Percentiles rank a stretch among this genome's conserved stretches.
phyloP scores from a whole-genome alignment of 202 grass and related monocot genomes.

The Dendrocalamus latiflorus region DNA sequence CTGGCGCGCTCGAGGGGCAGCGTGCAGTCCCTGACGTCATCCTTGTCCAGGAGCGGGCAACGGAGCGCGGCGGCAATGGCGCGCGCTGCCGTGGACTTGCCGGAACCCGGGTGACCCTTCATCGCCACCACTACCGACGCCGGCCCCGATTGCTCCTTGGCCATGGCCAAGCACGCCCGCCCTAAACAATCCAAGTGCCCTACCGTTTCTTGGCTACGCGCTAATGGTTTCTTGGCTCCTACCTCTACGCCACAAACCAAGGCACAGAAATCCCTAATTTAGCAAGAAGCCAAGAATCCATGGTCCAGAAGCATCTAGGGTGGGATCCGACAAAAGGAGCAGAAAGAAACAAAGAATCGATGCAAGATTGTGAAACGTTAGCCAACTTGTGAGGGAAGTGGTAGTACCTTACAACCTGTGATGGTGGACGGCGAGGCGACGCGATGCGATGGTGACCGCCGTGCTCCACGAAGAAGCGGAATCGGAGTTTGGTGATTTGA shows the following conservation, averaged over 20 bases:
- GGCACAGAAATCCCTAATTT: not conserved
- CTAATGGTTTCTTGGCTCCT: conserved; percentile 2
- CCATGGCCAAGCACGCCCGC: conserved; percentile 7
- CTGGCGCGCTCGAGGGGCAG: conserved; percentile 38
- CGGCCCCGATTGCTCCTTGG: not conserved
- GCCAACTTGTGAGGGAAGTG: not conserved
- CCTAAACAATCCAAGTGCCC: not conserved
- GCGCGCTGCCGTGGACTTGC: conserved; percentile 71
- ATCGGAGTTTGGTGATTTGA: too few species aligned
- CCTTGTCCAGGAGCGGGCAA: conserved; percentile 81
- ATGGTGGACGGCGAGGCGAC: not conserved
- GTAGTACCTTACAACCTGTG: not conserved
- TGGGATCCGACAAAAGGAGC: not conserved
- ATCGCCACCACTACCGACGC: conserved; percentile 59
- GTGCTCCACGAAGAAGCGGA: not conserved
- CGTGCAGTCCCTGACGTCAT: conserved; percentile 90
- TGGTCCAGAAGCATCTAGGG: conserved; percentile 13
- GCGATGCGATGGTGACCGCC: not conserved
- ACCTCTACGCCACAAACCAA: not conserved
- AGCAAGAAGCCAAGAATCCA: conserved; percentile 29
- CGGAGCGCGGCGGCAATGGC: conserved; percentile 46
- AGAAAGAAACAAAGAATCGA: not conserved
- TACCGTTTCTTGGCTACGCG: conserved; percentile 12
- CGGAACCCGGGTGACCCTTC: conserved; percentile 88
- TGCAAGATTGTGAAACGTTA: not conserved